Conservation (phyloP, 1,139 yeast species). For the Geotrichum bryndzae region DNA sequence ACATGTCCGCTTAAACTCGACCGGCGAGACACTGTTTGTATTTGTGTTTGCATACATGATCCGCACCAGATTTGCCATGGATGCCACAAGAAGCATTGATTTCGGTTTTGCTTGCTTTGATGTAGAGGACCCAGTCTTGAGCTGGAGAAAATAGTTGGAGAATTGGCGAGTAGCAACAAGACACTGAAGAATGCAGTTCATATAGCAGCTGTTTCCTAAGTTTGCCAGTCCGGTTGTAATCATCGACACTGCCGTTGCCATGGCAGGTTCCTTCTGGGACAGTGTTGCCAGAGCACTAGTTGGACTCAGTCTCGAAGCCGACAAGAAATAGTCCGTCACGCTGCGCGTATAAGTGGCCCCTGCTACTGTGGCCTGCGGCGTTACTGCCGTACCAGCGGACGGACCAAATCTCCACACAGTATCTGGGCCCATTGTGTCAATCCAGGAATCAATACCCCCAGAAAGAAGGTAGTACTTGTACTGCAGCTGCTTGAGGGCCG, state of each 20-base stretch:
- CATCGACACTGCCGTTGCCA: background rate
- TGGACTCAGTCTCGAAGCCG: background rate
- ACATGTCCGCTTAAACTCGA: conserved; percentile 53
- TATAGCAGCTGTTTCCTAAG: conserved; percentile 87
- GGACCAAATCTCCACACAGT: conserved; percentile 9
- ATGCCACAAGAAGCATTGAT: background rate
- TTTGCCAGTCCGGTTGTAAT: conserved; percentile 59
- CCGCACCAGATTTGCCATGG: background rate
- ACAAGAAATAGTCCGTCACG: background rate
- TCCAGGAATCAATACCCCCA: conserved; percentile 51
- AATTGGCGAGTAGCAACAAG: conserved; percentile 44
- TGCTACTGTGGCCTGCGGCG: background rate
- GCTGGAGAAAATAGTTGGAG: background rate
- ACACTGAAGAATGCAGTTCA: conserved; percentile 88
- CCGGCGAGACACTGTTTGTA: conserved; percentile 43
- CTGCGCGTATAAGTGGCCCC: background rate
- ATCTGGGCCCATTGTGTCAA: conserved; percentile 25
- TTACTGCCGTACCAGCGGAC: background rate
- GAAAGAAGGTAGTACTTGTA: background rate
- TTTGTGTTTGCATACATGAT: background rate
- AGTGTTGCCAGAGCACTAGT: background rate
- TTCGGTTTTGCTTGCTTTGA: background rate
- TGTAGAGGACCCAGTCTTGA: background rate
- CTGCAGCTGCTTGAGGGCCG: background rate
- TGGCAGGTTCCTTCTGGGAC: background rate